Evolutionary conservation across 495 filamentous ascomycete genomes (phyloP).

Genomic region (Aspergillus avenaceus): DNA sequence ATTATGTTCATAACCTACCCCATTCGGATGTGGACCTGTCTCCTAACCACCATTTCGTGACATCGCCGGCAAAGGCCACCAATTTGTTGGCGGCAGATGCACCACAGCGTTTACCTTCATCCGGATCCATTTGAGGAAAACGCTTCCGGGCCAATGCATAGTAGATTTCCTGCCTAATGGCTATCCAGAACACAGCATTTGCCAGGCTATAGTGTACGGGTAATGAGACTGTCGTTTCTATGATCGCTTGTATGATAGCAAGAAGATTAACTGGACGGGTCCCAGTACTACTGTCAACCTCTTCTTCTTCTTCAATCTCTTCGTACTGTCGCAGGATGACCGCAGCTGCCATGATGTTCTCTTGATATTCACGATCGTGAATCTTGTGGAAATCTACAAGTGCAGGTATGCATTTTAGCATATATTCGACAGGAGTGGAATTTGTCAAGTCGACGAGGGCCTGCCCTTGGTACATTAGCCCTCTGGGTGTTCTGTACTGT

Average conservation of each 20-base stretch:
- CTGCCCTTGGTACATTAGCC: conserved; percentile 17
- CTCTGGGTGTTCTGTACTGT: conserved; percentile 18
- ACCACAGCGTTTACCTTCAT: conserved; percentile 6
- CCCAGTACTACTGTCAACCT: conserved; percentile 1
- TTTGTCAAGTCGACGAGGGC: conserved; percentile 13
- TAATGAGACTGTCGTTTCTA: conserved; percentile 20
- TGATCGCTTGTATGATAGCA: conserved; percentile 21
- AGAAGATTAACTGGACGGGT: conserved; percentile 16
- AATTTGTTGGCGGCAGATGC: conserved; percentile 18
- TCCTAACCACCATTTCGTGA: conserved; percentile 23
- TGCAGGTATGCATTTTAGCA: conserved; percentile 25
- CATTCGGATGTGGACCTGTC: conserved; percentile 13
- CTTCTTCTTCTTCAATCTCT: conserved; percentile 27
- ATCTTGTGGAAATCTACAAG: conserved; percentile 17
- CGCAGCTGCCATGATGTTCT: conserved; percentile 26
- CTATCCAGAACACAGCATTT: conserved; percentile 23
- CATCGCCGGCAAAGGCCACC: conserved; percentile 21
- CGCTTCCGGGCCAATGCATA: conserved; percentile 20
- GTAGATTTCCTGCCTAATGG: conserved; percentile 25
- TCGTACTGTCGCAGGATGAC: conserved; percentile 28
- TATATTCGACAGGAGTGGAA: conserved; percentile 22
- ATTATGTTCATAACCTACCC: conserved; percentile 5
- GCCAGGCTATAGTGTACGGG: conserved; percentile 18
- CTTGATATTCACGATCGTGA: conserved; percentile 15
- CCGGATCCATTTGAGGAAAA: conserved; percentile 12